Conservation (phyloP, 2,329 filamentous ascomycete species). For the Colletotrichum agaves region DNA sequence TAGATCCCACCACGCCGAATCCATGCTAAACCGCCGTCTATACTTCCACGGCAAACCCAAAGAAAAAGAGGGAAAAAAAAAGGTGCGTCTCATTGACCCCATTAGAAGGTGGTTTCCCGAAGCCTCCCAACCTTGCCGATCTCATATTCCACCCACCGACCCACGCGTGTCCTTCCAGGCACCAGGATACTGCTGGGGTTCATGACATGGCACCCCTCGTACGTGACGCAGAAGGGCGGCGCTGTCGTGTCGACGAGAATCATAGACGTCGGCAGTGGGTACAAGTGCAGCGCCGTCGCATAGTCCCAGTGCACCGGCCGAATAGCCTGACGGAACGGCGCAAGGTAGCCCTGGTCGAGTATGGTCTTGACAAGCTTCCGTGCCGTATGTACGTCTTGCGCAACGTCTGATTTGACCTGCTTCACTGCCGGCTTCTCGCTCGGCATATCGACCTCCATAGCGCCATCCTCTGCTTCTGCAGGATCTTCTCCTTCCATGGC, state of each 20-base stretch:
- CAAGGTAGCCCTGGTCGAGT: slow-evolving; percentile 88
- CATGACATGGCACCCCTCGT: slow-evolving; percentile 95
- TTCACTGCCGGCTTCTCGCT: slow-evolving; percentile 27
- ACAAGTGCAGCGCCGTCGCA: slow-evolving; percentile 79
- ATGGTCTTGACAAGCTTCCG: slow-evolving; percentile 89
- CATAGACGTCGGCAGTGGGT: slow-evolving; percentile 87
- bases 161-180: slow-evolving; percentile 73
- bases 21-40: not conserved
- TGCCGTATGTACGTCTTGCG: slow-evolving; percentile 67
- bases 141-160: slow-evolving; percentile 90
- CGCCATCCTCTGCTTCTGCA: slow-evolving; percentile 40
- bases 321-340: slow-evolving; percentile 83
- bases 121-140: slow-evolving; percentile 70
- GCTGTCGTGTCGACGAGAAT: slow-evolving; percentile 85
- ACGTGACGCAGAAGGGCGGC: slow-evolving; percentile 86
- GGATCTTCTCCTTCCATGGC: slow-evolving; percentile 47
- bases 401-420: slow-evolving; percentile 42
- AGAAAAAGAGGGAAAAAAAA: too few relatives aligned
- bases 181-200: slow-evolving; percentile 87
- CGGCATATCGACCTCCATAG: slow-evolving; percentile 58
- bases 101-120: slow-evolving; percentile 70
- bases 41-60: not conserved
- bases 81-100: not conserved
- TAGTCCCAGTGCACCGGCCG: slow-evolving; percentile 94
- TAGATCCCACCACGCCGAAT: not conserved